Evolutionary conservation across 306 rosid genomes (phyloP), one percentile per base, ranked within the genome.

Genomic region (Ziziphus jujuba): DNA sequence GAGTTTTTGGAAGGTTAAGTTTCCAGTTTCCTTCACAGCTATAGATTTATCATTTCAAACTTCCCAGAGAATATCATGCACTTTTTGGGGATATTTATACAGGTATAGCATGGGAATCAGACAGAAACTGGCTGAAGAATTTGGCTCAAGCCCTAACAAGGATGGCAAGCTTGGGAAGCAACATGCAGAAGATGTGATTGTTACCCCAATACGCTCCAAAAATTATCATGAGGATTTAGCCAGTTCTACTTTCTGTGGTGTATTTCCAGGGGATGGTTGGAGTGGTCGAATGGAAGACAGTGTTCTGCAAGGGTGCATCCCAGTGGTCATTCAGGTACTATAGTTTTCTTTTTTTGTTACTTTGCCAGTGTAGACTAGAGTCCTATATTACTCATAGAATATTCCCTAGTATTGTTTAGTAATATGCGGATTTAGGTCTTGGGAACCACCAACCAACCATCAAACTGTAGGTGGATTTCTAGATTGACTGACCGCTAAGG

Each of bases 41-140:
- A 20, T 43, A 10, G 9, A 43, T 31, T 7, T 8, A 21, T 61
- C 38, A 45, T 19, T 22, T 25, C 56, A 58, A 63, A 70, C 38
- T 69, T 21, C 49, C 17, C 38, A 5, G 79, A 69, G 65, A 70
- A 73, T 61, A 40, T 11, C 15, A 54, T 65, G 56, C 20, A 24
- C 15, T 9, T 7, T 63, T 40, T 72, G 67, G 66, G 21, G 59
- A 28, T 52, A 49, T 38, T 62, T 65, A 52, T 76, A 75, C 82
- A 87, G 97, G 81, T 91, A 91, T 79, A 91, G 97, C 75, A 89
- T 91, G 96, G 96, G 96, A 65, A 91, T 91, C 65, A 81, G 97
- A 77, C 96, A 89, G 72, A 91, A 85, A 79, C 63, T 91, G 33
- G 97, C 88, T 28, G 84, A 85, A 77, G 97, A 89, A 77, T 91